phyloP scores from a whole-genome alignment of 768 basidiomycete species.

The Stropharia rugosoannulata region DNA sequence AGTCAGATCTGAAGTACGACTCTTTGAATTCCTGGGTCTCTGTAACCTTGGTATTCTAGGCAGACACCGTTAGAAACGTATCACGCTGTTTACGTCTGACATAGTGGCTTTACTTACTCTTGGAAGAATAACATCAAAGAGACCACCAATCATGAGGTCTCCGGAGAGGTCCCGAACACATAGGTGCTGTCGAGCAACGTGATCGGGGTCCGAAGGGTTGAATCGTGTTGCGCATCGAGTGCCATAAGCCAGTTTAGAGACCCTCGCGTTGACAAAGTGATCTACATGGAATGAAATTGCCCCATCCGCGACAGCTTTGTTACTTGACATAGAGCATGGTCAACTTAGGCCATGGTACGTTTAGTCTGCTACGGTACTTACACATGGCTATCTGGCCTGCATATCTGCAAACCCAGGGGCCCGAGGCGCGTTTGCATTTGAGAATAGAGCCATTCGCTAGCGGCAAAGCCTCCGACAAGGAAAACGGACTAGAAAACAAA shows the following conservation, averaged over 20 bases:
- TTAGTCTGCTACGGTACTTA: constrained; percentile 22
- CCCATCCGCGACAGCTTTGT: constrained; percentile 25
- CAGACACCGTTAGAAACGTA: neutral
- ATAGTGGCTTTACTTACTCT: constrained; percentile 26
- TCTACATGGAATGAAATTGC: constrained; percentile 23
- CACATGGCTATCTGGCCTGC: constrained; percentile 50
- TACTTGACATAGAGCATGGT: constrained; percentile 8
- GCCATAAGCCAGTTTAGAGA: constrained; percentile 21
- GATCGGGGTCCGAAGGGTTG: constrained; percentile 34
- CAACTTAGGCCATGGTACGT: neutral
- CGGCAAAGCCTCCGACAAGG: constrained; percentile 55
- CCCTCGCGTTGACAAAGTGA: constrained; percentile 18
- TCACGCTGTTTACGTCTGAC: neutral
- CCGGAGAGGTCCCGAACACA: constrained; percentile 30
- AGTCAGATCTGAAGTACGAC: constrained; percentile 23
- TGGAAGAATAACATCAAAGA: constrained; percentile 35
- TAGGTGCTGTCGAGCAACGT: constrained; percentile 27
- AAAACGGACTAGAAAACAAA: constrained; percentile 30
- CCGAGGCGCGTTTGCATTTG: constrained; percentile 36
- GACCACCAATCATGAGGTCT: constrained; percentile 27
- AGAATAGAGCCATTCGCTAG: constrained; percentile 47
- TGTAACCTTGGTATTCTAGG: constrained; percentile 36
- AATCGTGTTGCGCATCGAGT: constrained; percentile 24
- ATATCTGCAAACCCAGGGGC: constrained; percentile 32
- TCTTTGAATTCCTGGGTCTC: constrained; percentile 40